Evolutionary conservation across 129 eudicot genomes (phyloP).

Genomic region (Flaveria sonorensis): DNA sequence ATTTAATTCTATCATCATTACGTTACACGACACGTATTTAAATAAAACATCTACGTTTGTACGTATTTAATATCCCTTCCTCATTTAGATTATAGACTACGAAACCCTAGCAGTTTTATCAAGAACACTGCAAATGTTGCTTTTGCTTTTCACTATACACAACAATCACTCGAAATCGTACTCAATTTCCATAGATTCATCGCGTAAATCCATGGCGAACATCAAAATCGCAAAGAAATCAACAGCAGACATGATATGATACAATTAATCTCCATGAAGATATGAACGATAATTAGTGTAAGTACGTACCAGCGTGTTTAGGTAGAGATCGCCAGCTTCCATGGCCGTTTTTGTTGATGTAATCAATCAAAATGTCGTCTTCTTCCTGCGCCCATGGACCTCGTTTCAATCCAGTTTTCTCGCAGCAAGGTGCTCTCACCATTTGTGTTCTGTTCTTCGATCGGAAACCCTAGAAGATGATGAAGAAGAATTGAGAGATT

Average conservation of each 20-base stretch:
- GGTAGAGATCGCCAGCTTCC: conserved; percentile 95
- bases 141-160: no score
- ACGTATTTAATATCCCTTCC: no score
- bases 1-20: no score
- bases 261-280: not conserved
- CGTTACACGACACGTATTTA: no score
- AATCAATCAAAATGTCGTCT: conserved; percentile 61
- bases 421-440: conserved; percentile 88
- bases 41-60: no score
- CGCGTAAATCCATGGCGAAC: not conserved
- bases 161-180: not conserved
- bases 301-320: conserved; percentile 65
- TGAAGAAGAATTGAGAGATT: not conserved
- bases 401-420: conserved; percentile 69
- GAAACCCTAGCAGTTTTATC: no score
- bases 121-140: no score
- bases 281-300: no score
- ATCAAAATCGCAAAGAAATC: not conserved
- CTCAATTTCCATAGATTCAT: not conserved
- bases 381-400: conserved; percentile 90
- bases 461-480: conserved; percentile 5
- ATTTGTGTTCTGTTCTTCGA: conserved; percentile 25
- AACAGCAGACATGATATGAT: not conserved
- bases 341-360: conserved; percentile 64
- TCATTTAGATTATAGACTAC: no score